Conservation (phyloP, 345 rosid genomes). For the Rhizophora apiculata region DNA sequence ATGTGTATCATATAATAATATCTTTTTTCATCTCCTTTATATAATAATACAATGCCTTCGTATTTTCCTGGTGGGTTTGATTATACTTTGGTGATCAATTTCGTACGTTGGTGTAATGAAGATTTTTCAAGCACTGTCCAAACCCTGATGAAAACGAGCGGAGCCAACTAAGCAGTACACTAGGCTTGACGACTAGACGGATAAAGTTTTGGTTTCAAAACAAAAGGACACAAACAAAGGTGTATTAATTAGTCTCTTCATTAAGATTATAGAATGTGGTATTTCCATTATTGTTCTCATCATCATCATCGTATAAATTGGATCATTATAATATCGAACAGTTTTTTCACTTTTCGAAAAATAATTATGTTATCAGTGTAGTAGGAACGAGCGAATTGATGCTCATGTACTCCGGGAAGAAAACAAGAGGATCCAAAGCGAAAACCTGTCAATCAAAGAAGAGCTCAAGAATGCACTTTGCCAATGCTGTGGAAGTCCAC, state of each 20-base stretch:
- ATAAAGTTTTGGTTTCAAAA: conserved; percentile 86
- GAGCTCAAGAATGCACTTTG: conserved; percentile 53
- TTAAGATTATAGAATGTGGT: no score
- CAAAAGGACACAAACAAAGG: conserved; percentile 74
- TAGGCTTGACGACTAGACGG: conserved; percentile 48
- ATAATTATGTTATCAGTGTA: conserved; percentile 37
- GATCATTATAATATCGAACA: no score
- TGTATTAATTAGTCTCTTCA: background rate
- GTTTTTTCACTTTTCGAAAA: background rate
- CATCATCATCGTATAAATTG: no score
- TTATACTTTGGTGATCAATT: background rate
- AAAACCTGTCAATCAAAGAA: conserved; percentile 49
- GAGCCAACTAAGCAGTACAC: conserved; percentile 38
- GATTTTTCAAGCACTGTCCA: conserved; percentile 61
- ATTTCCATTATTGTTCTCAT: no score
- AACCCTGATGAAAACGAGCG: conserved; percentile 65
- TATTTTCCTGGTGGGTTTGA: no score
- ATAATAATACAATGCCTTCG: no score
- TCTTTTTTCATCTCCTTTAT: no score
- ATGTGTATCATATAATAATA: no score
- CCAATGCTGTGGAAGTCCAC: conserved; percentile 67
- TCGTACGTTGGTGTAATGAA: conserved; percentile 1
- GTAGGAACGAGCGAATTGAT: conserved; percentile 43
- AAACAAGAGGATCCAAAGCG: conserved; percentile 48
- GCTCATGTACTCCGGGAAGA: conserved; percentile 53